Percentiles rank a stretch among this genome's conserved stretches.
Conservation (phyloP, 1,139 yeast species). For the Protomyces macrosporus region DNA sequence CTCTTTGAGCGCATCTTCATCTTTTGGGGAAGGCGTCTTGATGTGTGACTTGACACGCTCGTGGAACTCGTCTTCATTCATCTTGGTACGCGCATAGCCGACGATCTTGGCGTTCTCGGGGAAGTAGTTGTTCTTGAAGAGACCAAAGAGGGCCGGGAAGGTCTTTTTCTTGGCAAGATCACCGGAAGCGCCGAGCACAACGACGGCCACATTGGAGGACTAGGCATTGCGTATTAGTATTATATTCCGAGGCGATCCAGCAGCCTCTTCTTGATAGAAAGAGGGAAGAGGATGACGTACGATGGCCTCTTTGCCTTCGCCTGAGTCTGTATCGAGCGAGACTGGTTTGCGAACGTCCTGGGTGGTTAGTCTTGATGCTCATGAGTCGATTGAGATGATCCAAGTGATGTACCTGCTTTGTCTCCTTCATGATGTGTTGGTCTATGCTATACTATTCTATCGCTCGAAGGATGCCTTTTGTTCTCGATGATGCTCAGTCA, state of each 20-base stretch:
- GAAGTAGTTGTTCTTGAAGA: slow-evolving; percentile 70
- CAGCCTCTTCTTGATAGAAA: background rate
- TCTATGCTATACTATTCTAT: too few species aligned
- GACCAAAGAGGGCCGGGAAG: slow-evolving; percentile 44
- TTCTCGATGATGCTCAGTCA: too few species aligned
- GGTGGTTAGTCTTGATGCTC: too few species aligned
- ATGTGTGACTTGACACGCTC: slow-evolving; percentile 61
- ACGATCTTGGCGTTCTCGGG: slow-evolving; percentile 66
- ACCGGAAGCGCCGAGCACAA: slow-evolving; percentile 95
- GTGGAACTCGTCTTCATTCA: slow-evolving; percentile 62
- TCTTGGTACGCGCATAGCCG: slow-evolving; percentile 85
- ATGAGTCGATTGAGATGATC: too few species aligned
- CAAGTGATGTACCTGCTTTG: too few species aligned
- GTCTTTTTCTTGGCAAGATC: slow-evolving; percentile 97
- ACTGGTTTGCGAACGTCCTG: background rate
- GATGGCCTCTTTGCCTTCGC: background rate
- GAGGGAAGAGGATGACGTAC: background rate
- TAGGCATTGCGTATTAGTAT: background rate
- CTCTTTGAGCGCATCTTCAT: slow-evolving; percentile 42
- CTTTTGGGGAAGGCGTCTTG: slow-evolving; percentile 52
- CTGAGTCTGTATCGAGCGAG: background rate
- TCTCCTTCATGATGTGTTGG: too few species aligned
- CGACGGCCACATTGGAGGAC: slow-evolving; percentile 44
- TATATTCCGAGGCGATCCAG: background rate
- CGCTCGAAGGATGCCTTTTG: too few species aligned